Base-by-base conservation (phyloP, 495 filamentous ascomycete genomes). In the Penicillium macrosclerotiorum region DNA sequence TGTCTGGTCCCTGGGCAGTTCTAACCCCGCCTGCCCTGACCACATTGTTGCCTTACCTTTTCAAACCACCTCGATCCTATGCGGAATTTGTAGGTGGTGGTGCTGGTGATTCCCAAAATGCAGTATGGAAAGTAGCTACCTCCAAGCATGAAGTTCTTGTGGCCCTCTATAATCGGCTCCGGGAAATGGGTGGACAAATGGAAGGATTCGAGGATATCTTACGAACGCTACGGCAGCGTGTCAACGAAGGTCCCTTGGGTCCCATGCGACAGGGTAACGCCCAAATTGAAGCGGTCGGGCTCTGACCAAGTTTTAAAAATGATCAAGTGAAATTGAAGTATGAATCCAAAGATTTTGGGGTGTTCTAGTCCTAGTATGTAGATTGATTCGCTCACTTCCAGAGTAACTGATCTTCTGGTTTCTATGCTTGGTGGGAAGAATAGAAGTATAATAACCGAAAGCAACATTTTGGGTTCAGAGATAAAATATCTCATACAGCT, bases 101-200 rank as follows among this genome's bases (percentile, higher is more conserved):
- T 14, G 70, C 73, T 3, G 79, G 77, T 1, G 80, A 83, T 47
- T 60, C 74, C 9, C 78, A 84, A 48, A 78, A 69, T 51, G 70
- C 74, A 0, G 77, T 80, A 5, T 85, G 80, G 69, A 72, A 76
- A 48, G 67, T 85, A 31, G 81, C 79, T 4, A 73, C 68, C 16
- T 77, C 78, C 3, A 84, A 83, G 54, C 77, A 77, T 52, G 80
- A 79, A 39, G 77, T 76, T 3, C 48, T 84, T 26, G 69, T 70
- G 2, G 64, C 65, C 12, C 54, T 85, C 20, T 55, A 73, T 35
- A 41, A 57, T 7, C 53, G 42, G 8, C 51, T 79, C 5, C 55
- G 64, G 38, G 51, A 60, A 24, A 54, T 41, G n/a, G 54, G 57
- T 12, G 62, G 52, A 0, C 55, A 65, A 25, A 58, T 55, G 27